Base-by-base conservation (phyloP, 768 basidiomycete species). In the Suillus hirtellus region DNA sequence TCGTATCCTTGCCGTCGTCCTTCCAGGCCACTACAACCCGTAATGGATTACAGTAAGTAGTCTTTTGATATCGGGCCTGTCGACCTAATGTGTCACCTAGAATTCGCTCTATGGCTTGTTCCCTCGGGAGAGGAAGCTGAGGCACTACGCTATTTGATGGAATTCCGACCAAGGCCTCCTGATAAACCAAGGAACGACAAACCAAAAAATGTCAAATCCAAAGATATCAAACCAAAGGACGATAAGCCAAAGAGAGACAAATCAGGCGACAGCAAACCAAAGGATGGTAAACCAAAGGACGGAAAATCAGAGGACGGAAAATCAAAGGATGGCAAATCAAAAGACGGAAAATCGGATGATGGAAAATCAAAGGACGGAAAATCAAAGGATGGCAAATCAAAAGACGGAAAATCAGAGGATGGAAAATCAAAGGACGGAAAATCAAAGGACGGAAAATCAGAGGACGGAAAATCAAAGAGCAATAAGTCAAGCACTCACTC, bases 91-190 rank as follows among this genome's bases (percentile, higher is more conserved):
- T 27, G 3, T 40, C 10, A 7, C 40, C 17, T n/a, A 58, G 56
- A 40, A 27, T 58, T 19, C 42, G 24, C 56, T 42, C 17, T 58
- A 24, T 58, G 56, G 56, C 56, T 58, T 31, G 56, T 58, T 42
- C 56, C 56, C 8, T 42, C 56, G 24, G 40, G 27, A 19, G 38
- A 24, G 27, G 24, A 58, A 5, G 21, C 40, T 37, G 24, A 19
- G 40, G 56, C 56, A 21, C 17, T 58, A 12, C 38, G 40, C 17
- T 15, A 19, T 58, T 17, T 58, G 3, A 58, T 58, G 56, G 5
- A 8, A 19, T 58, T 58, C 11, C 24, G 56, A 12, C 56, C 56
- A 42, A 40, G 27, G 21, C 50, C 2, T 27, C 27, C 50, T 52
- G 50, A 52, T 31, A 31, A 10, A 19, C 27, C 50, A 31, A 52